Evolutionary conservation across 1,284 basidiomycete genomes (phyloP).

Genomic region (Tausonia pullulans): DNA sequence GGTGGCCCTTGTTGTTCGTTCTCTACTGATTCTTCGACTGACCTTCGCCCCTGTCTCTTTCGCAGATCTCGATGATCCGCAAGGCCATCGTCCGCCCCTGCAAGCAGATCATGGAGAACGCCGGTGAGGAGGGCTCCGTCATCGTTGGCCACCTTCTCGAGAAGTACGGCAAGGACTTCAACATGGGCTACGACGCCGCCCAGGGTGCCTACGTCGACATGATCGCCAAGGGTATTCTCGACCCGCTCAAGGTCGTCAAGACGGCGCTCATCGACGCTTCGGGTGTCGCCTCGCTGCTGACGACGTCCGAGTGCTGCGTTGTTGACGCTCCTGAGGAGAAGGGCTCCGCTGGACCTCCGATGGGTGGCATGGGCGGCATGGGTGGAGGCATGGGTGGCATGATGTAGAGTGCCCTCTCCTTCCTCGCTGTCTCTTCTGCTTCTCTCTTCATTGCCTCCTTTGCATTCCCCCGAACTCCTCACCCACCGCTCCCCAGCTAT

Average conservation of each 20-base stretch:
- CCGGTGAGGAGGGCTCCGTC: slow-evolving; percentile 87
- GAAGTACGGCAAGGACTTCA: slow-evolving; percentile 63
- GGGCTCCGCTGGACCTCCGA: slow-evolving; percentile 41
- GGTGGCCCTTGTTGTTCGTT: neutral
- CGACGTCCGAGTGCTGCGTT: slow-evolving; percentile 84
- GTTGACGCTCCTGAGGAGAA: slow-evolving; percentile 84
- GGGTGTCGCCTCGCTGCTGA: slow-evolving; percentile 77
- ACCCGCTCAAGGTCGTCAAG: slow-evolving; percentile 83
- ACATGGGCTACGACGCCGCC: slow-evolving; percentile 81
- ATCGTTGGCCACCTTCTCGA: slow-evolving; percentile 76
- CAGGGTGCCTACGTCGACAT: slow-evolving; percentile 90
- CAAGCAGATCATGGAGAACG: slow-evolving; percentile 85
- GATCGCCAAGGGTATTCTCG: slow-evolving; percentile 87
- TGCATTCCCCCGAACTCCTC: no score
- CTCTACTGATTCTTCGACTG: neutral
- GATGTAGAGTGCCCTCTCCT: slow-evolving; percentile 5
- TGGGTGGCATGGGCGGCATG: slow-evolving; percentile 39
- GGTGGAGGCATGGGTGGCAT: slow-evolving; percentile 34
- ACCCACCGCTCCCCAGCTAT: no score
- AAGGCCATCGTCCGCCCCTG: slow-evolving; percentile 73
- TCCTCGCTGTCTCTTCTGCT: neutral
- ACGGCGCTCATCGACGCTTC: slow-evolving; percentile 81
- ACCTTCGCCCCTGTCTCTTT: neutral
- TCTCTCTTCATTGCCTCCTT: no score
- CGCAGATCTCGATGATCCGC: slow-evolving; percentile 59